Conservation (phyloP, 176 grass and related monocot genomes). For the Dactylis glomerata region DNA sequence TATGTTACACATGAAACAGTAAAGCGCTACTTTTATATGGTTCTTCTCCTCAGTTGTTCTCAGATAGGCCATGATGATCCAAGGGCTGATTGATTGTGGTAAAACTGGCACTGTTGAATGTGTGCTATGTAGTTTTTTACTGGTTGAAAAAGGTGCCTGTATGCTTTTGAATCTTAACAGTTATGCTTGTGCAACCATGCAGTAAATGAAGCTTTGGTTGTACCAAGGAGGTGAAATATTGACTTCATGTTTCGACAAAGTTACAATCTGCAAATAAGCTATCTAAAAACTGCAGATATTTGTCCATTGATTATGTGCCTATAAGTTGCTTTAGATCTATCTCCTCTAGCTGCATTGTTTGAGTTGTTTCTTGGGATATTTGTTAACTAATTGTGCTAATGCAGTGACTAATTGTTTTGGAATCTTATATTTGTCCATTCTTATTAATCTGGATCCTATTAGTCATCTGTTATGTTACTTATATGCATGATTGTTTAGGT, state of each 20-base stretch:
- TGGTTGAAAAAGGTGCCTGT: neutral
- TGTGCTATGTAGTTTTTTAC: neutral
- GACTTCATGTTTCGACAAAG: neutral
- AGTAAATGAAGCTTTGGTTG: neutral
- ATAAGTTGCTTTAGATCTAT: neutral
- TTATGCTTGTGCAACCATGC: neutral
- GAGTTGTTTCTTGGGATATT: neutral
- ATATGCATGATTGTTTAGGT: slow-evolving; percentile 54
- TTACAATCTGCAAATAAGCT: neutral
- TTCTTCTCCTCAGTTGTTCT: neutral
- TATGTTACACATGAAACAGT: neutral
- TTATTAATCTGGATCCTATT: slow-evolving; percentile 5
- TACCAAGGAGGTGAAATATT: neutral
- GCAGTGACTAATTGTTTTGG: neutral
- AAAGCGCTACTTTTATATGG: neutral
- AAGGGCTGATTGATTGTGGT: neutral
- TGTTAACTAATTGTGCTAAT: slow-evolving; percentile 11
- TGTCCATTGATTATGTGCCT: neutral
- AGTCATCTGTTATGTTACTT: slow-evolving; percentile 11
- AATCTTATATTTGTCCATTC: slow-evolving; percentile 4
- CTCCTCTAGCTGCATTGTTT: neutral
- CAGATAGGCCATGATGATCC: neutral
- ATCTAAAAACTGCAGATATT: neutral
- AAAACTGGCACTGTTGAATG: neutral
- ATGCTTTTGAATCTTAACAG: neutral